A percentile compares a stretch with the other conserved stretches of the same genome.
Conservation (phyloP, 495 filamentous ascomycete species). For the Neurospora sp. region DNA sequence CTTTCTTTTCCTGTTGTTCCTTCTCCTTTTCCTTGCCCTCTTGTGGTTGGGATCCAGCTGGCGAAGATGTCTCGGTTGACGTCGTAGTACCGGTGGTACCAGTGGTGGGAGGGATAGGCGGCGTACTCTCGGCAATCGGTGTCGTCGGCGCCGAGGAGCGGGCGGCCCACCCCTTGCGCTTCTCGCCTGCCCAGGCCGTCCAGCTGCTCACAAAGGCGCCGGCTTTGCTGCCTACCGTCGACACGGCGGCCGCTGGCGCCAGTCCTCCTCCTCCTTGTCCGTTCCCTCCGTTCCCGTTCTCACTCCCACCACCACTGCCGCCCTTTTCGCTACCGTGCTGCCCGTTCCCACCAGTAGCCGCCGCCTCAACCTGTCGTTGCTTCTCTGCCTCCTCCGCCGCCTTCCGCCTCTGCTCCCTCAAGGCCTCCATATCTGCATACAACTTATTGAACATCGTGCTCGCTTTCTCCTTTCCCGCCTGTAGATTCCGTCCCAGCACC, state of each 20-base stretch:
- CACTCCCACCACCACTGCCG: conserved; percentile 1
- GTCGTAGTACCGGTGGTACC: not conserved
- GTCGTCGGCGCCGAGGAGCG: conserved; percentile 18
- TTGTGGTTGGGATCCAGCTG: not conserved
- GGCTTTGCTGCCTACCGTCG: conserved; percentile 60
- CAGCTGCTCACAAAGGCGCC: conserved; percentile 87
- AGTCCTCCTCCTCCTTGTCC: conserved; percentile 50
- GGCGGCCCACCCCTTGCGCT: conserved; percentile 56
- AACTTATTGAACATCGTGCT: conserved; percentile 73
- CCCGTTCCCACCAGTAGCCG: conserved; percentile 5
- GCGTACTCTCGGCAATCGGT: not conserved
- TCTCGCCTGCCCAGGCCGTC: conserved; percentile 91
- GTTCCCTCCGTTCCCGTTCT: conserved; percentile 16
- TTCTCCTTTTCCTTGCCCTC: not conserved
- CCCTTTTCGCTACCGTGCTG: conserved; percentile 1
- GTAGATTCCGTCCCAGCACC: conserved; percentile 64
- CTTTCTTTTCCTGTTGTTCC: not conserved
- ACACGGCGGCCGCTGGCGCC: conserved; percentile 55
- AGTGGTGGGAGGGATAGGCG: not conserved
- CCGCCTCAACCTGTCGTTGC: conserved; percentile 21
- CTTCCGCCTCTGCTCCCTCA: conserved; percentile 72
- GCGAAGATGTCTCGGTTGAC: not conserved
- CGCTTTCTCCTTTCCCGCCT: conserved; percentile 76
- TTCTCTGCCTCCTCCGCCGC: conserved; percentile 47
- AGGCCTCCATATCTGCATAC: conserved; percentile 78